Conservation (phyloP, 78 protist species). For the Chrysochromulina parva region DNA sequence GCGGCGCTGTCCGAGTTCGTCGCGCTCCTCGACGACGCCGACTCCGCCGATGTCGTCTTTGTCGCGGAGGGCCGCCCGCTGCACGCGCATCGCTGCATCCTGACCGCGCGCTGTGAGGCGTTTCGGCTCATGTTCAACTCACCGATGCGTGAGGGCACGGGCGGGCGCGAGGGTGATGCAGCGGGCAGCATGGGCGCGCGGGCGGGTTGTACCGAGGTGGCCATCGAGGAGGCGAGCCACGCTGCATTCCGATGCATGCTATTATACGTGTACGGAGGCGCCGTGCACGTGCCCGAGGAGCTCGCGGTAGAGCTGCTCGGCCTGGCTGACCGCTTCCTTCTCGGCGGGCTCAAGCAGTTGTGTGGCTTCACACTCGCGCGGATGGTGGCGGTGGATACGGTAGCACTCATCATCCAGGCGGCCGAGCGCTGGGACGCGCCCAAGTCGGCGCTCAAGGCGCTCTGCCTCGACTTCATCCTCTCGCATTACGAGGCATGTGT, state of each 20-base stretch:
- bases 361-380: neutral
- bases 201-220: neutral
- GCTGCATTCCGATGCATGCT: neutral
- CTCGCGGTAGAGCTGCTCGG: slow-evolving; percentile 8
- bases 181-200: neutral
- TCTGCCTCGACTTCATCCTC: neutral
- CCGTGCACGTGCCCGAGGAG: neutral
- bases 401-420: neutral
- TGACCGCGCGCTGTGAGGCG: slow-evolving; percentile 7
- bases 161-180: neutral
- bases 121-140: slow-evolving; percentile 25
- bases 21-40: neutral
- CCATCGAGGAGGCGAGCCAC: neutral
- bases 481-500: neutral
- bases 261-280: slow-evolving; percentile 12
- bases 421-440: neutral
- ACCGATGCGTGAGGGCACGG: neutral
- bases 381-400: neutral
- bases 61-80: neutral
- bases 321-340: slow-evolving; percentile 17
- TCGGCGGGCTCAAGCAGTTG: neutral
- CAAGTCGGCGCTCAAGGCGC: neutral
- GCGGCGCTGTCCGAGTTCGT: neutral
- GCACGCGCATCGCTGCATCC: slow-evolving; percentile 35
- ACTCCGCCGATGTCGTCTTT: slow-evolving; percentile 16